phyloP scores from a whole-genome alignment of 2,329 filamentous ascomycete species.

The Epichloe sylvatica region DNA sequence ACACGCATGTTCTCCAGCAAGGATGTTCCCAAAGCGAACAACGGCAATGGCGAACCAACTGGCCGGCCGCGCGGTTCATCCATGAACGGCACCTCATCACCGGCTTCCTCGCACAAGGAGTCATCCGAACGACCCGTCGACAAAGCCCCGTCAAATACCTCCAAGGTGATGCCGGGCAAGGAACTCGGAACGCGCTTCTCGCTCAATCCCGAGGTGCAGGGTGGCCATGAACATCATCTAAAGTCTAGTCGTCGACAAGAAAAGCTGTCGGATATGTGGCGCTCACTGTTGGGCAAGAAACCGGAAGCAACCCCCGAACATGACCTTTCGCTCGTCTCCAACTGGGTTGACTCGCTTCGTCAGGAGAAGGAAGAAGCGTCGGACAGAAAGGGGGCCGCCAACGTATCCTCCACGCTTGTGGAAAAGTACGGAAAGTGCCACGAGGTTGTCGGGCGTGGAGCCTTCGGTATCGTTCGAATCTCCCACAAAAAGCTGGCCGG shows the following conservation, averaged over 20 bases:
- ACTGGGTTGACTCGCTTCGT: conserved; percentile 88
- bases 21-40: conserved; percentile 26
- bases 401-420: conserved; percentile 58
- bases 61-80: conserved; percentile 23
- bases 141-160: conserved; percentile 14
- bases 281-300: conserved; percentile 72
- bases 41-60: conserved; percentile 20
- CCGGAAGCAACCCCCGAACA: conserved; percentile 63
- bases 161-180: conserved; percentile 17
- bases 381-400: conserved; percentile 65
- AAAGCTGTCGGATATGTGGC: conserved; percentile 85
- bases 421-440: conserved; percentile 99
- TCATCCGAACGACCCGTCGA: conserved; percentile 20
- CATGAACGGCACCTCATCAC: conserved; percentile 20
- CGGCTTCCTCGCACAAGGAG: conserved; percentile 28
- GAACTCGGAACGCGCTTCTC: conserved; percentile 38
- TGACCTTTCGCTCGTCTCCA: conserved; percentile 83
- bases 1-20: conserved; percentile 52
- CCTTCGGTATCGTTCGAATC: conserved; percentile 93
- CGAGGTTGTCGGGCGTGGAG: conserved; percentile 87
- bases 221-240: conserved; percentile 74
- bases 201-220: conserved; percentile 37
- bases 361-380: conserved; percentile 75
- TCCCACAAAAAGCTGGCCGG: conserved; percentile 88
- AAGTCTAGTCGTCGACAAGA: conserved; percentile 86